Conservation (phyloP, 176 grass and related monocot species). For the Themeda triandra region DNA sequence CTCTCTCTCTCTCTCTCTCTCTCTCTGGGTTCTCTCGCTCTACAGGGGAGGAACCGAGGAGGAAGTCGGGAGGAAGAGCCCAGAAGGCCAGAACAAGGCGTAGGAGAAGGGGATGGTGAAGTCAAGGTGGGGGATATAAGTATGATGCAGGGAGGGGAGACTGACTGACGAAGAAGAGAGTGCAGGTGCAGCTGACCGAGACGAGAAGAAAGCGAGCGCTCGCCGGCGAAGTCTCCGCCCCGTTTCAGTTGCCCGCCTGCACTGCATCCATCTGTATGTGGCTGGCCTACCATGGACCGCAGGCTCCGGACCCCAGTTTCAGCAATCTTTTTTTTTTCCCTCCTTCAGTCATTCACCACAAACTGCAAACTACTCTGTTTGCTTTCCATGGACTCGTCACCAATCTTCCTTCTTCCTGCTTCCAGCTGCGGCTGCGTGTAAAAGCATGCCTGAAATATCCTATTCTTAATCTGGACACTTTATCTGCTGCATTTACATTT, state of each 20-base stretch:
- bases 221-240: neutral
- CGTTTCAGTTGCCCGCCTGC: neutral
- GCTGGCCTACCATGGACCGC: slow-evolving; percentile 22
- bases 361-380: neutral
- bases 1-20: neutral
- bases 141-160: slow-evolving; percentile 21
- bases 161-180: slow-evolving; percentile 4
- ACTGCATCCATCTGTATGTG: neutral
- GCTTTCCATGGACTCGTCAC: neutral
- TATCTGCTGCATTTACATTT: neutral
- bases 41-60: neutral
- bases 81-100: neutral
- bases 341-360: neutral
- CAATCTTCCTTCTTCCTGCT: neutral
- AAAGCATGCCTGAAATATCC: neutral
- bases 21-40: neutral
- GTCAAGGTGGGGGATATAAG: slow-evolving; percentile 34
- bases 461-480: neutral
- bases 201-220: neutral
- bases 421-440: neutral
- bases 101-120: neutral
- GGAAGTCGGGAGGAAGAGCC: neutral
- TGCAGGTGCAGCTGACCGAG: slow-evolving; percentile 11
- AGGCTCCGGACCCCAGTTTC: neutral
- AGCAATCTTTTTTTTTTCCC: neutral